phyloP scores from a whole-genome alignment of 306 rosid genomes.

The Vachellia pachyceras region DNA sequence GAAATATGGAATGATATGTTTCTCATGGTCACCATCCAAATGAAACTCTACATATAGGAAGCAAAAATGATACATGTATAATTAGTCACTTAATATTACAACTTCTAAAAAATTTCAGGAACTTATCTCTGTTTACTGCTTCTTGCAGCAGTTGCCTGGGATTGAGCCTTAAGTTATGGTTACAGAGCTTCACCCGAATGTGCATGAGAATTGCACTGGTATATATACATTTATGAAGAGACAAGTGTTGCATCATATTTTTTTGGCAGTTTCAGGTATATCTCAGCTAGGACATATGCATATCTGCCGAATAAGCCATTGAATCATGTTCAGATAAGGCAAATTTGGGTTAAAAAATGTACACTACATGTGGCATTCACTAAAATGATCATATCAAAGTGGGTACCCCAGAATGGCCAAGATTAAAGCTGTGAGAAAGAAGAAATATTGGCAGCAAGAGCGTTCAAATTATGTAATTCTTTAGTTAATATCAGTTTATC shows the following conservation, averaged over 20 bases:
- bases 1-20: slow-evolving; percentile 30
- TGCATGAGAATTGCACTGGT: background rate
- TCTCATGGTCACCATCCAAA: slow-evolving; percentile 35
- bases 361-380: background rate
- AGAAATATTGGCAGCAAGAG: slow-evolving; percentile 61
- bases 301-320: slow-evolving; percentile 50
- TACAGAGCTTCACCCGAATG: slow-evolving; percentile 2
- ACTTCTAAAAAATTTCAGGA: slow-evolving; percentile 16
- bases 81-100: slow-evolving; percentile 22
- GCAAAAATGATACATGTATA: slow-evolving; percentile 23
- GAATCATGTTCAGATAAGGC: slow-evolving; percentile 9
- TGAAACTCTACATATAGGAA: slow-evolving; percentile 28
- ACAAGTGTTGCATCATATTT: slow-evolving; percentile 14
- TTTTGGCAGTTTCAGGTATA: slow-evolving; percentile 34
- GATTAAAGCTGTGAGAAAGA: slow-evolving; percentile 45
- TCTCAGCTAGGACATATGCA: slow-evolving; percentile 43
- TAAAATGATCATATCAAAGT: background rate
- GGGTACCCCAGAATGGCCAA: slow-evolving; percentile 55
- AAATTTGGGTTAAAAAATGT: background rate
- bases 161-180: slow-evolving; percentile 25
- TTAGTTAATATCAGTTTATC: too few species aligned
- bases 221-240: slow-evolving; percentile 9
- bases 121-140: slow-evolving; percentile 16
- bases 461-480: slow-evolving; percentile 54
- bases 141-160: slow-evolving; percentile 38